Percentiles rank a stretch among this genome's conserved stretches.
phyloP scores from a whole-genome alignment of 306 rosid species.

The Fragaria ananassa region DNA sequence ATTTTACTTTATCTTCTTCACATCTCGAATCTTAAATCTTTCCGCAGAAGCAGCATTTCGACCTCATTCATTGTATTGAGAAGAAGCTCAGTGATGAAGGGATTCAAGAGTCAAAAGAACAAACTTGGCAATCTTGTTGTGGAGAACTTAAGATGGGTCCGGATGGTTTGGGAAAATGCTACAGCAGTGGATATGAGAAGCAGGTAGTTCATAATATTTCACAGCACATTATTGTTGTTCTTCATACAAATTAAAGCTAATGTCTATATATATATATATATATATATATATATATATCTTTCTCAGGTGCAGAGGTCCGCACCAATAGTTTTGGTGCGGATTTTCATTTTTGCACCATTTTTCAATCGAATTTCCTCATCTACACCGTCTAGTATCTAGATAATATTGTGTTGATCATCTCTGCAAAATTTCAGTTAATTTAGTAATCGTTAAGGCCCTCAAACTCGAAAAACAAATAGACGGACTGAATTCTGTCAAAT shows the following conservation, averaged over 20 bases:
- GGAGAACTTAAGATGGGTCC: background rate
- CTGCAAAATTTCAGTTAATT: too few relatives aligned
- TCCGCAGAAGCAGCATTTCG: slow-evolving; percentile 52
- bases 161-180: slow-evolving; percentile 41
- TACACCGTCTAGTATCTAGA: too few relatives aligned
- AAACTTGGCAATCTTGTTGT: slow-evolving; percentile 8
- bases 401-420: too few relatives aligned
- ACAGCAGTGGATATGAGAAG: slow-evolving; percentile 56
- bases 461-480: too few relatives aligned
- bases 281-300: too few relatives aligned
- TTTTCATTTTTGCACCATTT: too few relatives aligned
- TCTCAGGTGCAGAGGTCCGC: too few relatives aligned
- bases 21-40: background rate
- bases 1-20: background rate
- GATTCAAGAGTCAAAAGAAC: slow-evolving; percentile 17
- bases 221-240: background rate
- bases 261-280: background rate
- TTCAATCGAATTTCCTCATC: too few relatives aligned
- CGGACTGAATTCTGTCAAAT: too few relatives aligned
- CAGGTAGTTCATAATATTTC: slow-evolving; percentile 42
- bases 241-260: background rate
- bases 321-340: too few relatives aligned
- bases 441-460: too few relatives aligned
- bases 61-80: slow-evolving; percentile 64
- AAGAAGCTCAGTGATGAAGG: slow-evolving; percentile 28